A percentile compares a stretch with the other conserved stretches of the same genome.
Conservation (phyloP, 2,329 filamentous ascomycete species). For the Xylaria sp. region DNA sequence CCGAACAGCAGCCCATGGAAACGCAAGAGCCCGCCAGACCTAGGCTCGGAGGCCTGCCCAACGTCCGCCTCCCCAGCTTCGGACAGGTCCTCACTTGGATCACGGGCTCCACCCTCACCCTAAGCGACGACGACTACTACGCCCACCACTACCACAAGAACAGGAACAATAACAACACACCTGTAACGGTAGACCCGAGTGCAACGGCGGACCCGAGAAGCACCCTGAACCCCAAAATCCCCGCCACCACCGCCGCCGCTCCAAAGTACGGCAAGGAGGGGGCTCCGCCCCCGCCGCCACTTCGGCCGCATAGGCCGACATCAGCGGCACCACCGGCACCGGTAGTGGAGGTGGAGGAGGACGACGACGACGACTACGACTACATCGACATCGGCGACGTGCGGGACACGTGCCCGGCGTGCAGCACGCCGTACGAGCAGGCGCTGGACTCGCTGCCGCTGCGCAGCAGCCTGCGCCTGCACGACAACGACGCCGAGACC, state of each 20-base stretch:
- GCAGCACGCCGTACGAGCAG: slow-evolving; percentile 30
- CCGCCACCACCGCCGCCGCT: background rate
- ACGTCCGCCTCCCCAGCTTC: slow-evolving; percentile 9
- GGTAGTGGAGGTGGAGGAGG: background rate
- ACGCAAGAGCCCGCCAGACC: background rate
- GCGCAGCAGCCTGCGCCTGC: slow-evolving; percentile 27
- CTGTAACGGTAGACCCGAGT: no score
- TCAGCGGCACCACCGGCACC: background rate
- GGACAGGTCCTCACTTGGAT: slow-evolving; percentile 16
- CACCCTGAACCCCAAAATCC: no score
- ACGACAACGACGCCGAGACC: slow-evolving; percentile 30
- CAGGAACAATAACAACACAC: background rate
- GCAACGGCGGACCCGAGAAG: no score
- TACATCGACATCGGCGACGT: slow-evolving; percentile 29
- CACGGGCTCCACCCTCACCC: slow-evolving; percentile 11
- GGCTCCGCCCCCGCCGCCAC: no score
- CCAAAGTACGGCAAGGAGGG: no score
- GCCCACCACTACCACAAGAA: background rate
- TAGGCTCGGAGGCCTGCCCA: slow-evolving; percentile 6
- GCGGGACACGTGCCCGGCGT: slow-evolving; percentile 31
- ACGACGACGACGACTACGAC: slow-evolving; percentile 9
- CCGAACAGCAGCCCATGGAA: background rate
- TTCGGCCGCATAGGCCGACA: no score
- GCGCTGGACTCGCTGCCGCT: slow-evolving; percentile 32
- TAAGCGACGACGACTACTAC: background rate